Evolutionary conservation across 192 early-diverging fungal genomes (phyloP).

Genomic region (Backusella circina): DNA sequence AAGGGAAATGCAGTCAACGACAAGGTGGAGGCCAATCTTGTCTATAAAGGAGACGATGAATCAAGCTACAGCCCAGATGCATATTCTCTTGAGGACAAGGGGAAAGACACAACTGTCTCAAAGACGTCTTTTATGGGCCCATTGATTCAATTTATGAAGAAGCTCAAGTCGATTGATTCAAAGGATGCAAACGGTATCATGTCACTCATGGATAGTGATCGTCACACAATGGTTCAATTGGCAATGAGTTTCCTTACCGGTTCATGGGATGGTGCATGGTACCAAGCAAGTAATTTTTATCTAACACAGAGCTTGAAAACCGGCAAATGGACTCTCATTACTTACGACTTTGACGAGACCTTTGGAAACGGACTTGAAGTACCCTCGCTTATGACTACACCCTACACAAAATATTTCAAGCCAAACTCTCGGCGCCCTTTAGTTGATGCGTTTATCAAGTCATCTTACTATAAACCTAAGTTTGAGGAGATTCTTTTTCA

Average conservation of each 20-base stretch:
- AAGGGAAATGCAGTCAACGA: conserved; percentile 19
- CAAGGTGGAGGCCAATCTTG: conserved; percentile 14
- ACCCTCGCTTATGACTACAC: conserved; percentile 17
- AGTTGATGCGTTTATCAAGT: conserved; percentile 22
- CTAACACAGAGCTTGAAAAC: conserved; percentile 33
- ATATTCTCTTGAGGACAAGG: conserved; percentile 18
- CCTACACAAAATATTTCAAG: conserved; percentile 29
- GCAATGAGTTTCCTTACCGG: conserved; percentile 38
- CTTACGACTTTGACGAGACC: conserved; percentile 44
- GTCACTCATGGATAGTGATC: not conserved
- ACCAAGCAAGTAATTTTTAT: conserved; percentile 38
- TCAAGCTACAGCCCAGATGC: conserved; percentile 12
- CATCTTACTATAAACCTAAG: conserved; percentile 28
- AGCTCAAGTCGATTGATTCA: not conserved
- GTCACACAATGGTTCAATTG: conserved; percentile 28
- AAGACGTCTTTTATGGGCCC: conserved; percentile 9
- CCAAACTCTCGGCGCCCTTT: conserved; percentile 27
- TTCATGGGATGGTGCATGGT: conserved; percentile 40
- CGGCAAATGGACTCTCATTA: conserved; percentile 36
- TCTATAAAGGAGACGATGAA: conserved; percentile 5
- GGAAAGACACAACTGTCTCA: not conserved
- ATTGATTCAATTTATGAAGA: not conserved
- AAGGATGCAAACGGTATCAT: not conserved
- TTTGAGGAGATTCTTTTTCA: conserved; percentile 38
- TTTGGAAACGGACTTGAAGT: conserved; percentile 30